Base-by-base conservation (phyloP, 1,139 yeast genomes). In the Suhomyces bribrorum region DNA sequence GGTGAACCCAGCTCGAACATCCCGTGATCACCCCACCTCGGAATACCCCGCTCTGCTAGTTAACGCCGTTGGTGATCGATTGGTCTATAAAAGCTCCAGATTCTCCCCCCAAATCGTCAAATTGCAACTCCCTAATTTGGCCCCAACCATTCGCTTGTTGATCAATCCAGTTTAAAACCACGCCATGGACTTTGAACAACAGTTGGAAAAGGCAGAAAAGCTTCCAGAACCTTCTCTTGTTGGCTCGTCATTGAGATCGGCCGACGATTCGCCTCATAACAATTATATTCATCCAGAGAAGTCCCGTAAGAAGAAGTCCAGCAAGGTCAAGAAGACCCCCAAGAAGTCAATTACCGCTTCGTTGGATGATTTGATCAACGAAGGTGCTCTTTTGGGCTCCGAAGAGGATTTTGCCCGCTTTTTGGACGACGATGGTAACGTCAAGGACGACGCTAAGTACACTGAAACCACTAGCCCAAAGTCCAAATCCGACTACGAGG, bases 331-430 rank as follows among this genome's bases (percentile, higher is more conserved):
- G 37, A 40, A 40, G 34, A 22, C 40, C 17, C 14, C 44, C 28
- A 37, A 34, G 14, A 41, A 40, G 34, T 51, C 62, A 18, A 54
- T 71, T 23, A 57, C 73, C 31, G 75, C 79, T 20, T 69, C 79
- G 0, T 69, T 79, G 47, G 82, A 74, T 44, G 83, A 80, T 31
- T 66, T 79, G 51, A 75, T 71, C 43, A 73, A 61, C 31, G 85
- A 79, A 50, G 86, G 86, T 15, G 85, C 84, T 0, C 62, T 81
- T 37, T 53, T 79, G 47, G 77, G 78, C 7, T 77, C 79, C 15
- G 84, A 79, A 41, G 81, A 73, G 46, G 75, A 71, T 47, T 72
- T 80, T 48, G 81, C 74, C 16, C 61, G 63, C 25, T 66, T 75
- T 37, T 61, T 80, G 50, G 84, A 79, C 48, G 63, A 64, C 11